A percentile compares a stretch with the other conserved stretches of the same genome.
phyloP scores from a whole-genome alignment of 1,139 yeast species.

The Candida pseudoviswanathii region DNA sequence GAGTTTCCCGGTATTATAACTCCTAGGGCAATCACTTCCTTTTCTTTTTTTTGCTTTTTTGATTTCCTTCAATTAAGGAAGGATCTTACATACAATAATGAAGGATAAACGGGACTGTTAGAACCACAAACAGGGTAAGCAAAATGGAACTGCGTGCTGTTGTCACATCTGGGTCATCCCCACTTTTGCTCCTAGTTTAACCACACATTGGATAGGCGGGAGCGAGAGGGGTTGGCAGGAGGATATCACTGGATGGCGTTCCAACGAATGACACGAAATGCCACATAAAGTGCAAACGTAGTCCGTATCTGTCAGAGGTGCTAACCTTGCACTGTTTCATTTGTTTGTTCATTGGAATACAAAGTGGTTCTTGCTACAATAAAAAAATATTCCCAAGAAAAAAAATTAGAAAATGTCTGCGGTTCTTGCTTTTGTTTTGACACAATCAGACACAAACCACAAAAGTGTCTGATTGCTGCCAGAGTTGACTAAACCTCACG shows the following conservation, averaged over 20 bases:
- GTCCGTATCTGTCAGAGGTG: slow-evolving; percentile 3
- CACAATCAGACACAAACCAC: not conserved
- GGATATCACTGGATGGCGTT: not conserved
- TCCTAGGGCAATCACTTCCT: not conserved
- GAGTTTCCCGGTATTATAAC: not conserved
- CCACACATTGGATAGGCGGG: no score
- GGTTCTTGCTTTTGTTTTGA: not conserved
- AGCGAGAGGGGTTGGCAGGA: no score
- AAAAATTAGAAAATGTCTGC: no score
- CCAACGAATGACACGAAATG: not conserved
- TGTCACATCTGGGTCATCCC: no score
- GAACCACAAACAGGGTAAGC: no score
- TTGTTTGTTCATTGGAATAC: not conserved
- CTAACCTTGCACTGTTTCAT: not conserved
- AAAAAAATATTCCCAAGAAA: no score
- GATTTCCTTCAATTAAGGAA: no score
- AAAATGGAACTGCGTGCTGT: no score
- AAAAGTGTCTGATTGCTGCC: not conserved
- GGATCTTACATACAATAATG: no score
- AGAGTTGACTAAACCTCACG: not conserved
- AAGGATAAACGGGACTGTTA: no score
- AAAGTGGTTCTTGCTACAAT: no score
- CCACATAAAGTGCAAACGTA: not conserved
- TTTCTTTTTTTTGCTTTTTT: not conserved
- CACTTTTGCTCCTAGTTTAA: no score